Conservation (phyloP, 306 rosid species). For the Dryas drummondii region DNA sequence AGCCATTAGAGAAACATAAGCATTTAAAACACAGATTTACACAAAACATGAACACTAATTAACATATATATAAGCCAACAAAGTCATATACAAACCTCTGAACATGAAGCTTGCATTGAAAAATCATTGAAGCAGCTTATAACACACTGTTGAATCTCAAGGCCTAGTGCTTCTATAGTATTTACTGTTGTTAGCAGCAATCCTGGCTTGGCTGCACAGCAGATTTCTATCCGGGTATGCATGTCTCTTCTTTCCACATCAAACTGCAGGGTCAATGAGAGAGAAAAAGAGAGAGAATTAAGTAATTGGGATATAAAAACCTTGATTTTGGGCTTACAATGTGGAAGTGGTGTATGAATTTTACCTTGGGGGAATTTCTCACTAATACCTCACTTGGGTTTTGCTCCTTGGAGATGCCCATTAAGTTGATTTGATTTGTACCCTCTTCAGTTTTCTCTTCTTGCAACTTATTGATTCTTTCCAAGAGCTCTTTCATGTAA, state of each 20-base stretch:
- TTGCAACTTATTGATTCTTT: conserved; percentile 77
- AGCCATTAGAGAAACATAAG: conserved; percentile 14
- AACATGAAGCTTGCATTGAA: conserved; percentile 90
- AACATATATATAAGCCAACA: conserved; percentile 6
- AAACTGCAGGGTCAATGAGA: conserved; percentile 48
- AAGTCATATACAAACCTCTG: conserved; percentile 55
- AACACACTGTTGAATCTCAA: conserved; percentile 95
- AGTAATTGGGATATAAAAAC: not conserved
- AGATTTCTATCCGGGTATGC: conserved; percentile 72
- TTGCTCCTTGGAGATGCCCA: conserved; percentile 60
- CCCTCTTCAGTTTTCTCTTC: conserved; percentile 60
- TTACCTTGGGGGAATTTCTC: conserved; percentile 94
- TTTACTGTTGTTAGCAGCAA: conserved; percentile 77
- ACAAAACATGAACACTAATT: not conserved
- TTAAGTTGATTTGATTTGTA: conserved; percentile 40
- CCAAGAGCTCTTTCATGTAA: conserved; percentile 92
- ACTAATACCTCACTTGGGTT: conserved; percentile 66
- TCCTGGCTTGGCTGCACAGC: conserved; percentile 85
- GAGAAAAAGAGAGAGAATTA: not conserved
- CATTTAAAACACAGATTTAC: not conserved
- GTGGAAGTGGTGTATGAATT: not conserved
- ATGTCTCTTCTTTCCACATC: conserved; percentile 76
- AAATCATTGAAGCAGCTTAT: conserved; percentile 95
- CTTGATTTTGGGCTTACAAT: not conserved
- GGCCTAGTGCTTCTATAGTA: conserved; percentile 82